Conservation (phyloP, 371 early-diverging fungal species). For the Syncephalastrum monosporum region DNA sequence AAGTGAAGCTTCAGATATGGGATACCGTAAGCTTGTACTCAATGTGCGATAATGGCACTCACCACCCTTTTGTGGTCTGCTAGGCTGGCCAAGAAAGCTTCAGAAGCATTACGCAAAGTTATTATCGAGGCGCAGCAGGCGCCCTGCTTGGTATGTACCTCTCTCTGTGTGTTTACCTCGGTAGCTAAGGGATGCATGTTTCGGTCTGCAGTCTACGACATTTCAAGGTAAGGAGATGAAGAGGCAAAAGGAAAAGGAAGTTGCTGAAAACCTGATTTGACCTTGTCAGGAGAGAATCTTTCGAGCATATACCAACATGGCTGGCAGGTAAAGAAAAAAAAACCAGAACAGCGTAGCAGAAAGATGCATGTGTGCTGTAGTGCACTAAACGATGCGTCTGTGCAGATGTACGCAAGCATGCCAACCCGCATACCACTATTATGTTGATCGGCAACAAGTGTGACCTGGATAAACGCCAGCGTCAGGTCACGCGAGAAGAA, state of each 20-base stretch:
- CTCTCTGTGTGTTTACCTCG: background rate
- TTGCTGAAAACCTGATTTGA: background rate
- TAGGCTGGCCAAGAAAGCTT: conserved; percentile 94
- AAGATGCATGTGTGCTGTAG: background rate
- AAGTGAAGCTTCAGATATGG: conserved; percentile 98
- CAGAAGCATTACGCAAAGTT: conserved; percentile 94
- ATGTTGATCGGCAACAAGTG: conserved; percentile 95
- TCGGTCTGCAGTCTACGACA: conserved; percentile 65
- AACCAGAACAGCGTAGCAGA: no score
- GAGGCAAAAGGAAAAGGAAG: no score
- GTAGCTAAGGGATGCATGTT: background rate
- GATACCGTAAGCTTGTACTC: conserved; percentile 84
- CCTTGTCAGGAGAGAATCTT: conserved; percentile 71
- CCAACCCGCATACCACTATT: conserved; percentile 88
- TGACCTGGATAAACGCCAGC: conserved; percentile 73
- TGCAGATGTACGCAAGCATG: conserved; percentile 77
- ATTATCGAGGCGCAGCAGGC: conserved; percentile 97
- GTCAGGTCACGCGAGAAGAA: conserved; percentile 85
- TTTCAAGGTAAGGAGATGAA: conserved; percentile 56
- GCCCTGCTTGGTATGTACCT: conserved; percentile 44
- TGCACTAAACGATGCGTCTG: background rate
- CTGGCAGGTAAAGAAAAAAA: conserved; percentile 62
- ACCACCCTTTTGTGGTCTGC: conserved; percentile 2
- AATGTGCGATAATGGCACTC: no score
- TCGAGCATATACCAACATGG: conserved; percentile 92